Conservation (phyloP, 1,284 basidiomycete species). For the Wallemia hederae region DNA sequence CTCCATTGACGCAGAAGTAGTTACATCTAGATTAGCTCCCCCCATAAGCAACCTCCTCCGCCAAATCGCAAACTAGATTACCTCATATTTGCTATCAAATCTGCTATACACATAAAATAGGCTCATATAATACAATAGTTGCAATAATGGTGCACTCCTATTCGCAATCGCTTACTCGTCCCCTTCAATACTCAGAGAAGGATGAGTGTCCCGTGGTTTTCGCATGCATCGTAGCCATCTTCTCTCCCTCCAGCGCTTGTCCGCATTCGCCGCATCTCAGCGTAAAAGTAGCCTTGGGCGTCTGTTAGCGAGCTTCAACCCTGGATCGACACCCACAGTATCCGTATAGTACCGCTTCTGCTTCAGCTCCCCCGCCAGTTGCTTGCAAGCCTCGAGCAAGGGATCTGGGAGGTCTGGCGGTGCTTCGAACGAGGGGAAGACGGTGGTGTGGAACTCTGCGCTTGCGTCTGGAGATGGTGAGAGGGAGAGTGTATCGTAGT, state of each 20-base stretch:
- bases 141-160: too few species aligned
- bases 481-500: conserved; percentile 64
- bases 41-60: too few species aligned
- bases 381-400: conserved; percentile 33
- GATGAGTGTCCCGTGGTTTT: conserved; percentile 40
- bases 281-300: conserved; percentile 2
- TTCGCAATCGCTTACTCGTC: too few species aligned
- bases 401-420: conserved; percentile 5
- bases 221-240: conserved; percentile 62
- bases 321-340: conserved; percentile 23
- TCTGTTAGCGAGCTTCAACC: background rate
- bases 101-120: too few species aligned
- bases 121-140: too few species aligned
- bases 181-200: background rate
- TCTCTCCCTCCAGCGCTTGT: conserved; percentile 62
- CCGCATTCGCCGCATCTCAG: conserved; percentile 15
- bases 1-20: too few species aligned
- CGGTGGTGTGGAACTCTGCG: conserved; percentile 56
- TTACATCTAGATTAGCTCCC: too few species aligned
- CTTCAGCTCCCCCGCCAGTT: conserved; percentile 39
- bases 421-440: conserved; percentile 36
- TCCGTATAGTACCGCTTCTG: conserved; percentile 60
- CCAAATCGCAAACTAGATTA: too few species aligned
- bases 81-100: too few species aligned
- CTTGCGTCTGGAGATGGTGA: conserved; percentile 46